A percentile compares a stretch with the other conserved stretches of the same genome.
Conservation (phyloP, 164 flowering plant species). For the Paratinospora sagittata region DNA sequence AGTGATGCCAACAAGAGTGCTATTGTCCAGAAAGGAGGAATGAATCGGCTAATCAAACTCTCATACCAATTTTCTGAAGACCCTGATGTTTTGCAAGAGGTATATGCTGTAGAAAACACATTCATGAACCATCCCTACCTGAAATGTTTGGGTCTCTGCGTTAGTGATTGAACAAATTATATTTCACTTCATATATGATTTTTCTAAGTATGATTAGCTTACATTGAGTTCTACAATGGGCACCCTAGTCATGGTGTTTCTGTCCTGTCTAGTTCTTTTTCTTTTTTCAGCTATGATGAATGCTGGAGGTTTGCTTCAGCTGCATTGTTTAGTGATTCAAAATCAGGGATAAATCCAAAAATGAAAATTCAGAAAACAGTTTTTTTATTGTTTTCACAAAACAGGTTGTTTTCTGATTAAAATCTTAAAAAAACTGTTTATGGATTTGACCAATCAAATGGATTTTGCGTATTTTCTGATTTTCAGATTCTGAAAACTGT, state of each 20-base stretch:
- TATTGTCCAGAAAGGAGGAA: constrained; percentile 69
- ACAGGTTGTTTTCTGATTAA: too few species aligned
- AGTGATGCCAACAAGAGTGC: constrained; percentile 77
- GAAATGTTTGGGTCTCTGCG: neutral
- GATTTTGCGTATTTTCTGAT: too few species aligned
- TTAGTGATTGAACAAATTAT: neutral
- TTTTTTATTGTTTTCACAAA: neutral
- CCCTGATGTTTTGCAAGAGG: constrained; percentile 87
- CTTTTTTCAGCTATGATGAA: too few species aligned
- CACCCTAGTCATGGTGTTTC: too few species aligned
- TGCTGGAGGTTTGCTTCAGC: too few species aligned
- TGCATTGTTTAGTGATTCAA: neutral
- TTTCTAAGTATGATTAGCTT: too few species aligned
- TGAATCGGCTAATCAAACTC: constrained; percentile 60
- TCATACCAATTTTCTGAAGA: constrained; percentile 74
- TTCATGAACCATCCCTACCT: neutral
- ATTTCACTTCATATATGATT: neutral
- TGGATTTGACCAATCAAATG: too few species aligned
- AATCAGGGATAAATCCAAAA: neutral
- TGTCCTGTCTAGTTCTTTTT: too few species aligned
- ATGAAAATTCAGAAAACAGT: neutral
- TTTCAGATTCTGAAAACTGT: too few species aligned
- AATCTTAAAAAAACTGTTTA: too few species aligned
- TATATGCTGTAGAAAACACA: constrained; percentile 13
- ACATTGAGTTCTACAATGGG: too few species aligned